These are phyloP conservation scores for Fabrea salina DNA, from an alignment of 169 alveolate genomes.

Conservation along the genomic window DNA sequence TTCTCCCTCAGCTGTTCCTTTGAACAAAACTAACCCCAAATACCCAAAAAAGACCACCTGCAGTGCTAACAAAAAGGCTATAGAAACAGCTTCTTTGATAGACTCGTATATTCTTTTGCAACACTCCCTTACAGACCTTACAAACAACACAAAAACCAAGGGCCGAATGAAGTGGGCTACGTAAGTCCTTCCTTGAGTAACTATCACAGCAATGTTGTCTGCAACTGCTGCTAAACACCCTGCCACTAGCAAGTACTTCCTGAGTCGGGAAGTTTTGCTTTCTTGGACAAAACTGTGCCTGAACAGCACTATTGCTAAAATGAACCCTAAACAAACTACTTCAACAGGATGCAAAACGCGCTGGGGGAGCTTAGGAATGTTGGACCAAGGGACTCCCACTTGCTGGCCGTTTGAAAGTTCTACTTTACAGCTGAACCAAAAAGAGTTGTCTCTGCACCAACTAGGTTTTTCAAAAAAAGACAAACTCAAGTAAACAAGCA, in stretches of 20 bases:
- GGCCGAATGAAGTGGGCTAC: not conserved
- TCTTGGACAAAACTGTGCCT: not conserved
- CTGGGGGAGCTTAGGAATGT: not conserved
- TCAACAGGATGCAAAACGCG: not conserved
- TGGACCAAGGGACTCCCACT: not conserved
- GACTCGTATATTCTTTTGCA: not conserved
- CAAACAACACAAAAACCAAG: not conserved
- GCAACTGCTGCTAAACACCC: not conserved
- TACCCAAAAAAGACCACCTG: conserved; percentile 40
- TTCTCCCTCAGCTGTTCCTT: conserved; percentile 42
- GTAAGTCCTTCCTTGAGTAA: not conserved
- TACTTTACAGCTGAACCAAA: not conserved
- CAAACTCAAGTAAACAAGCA: conserved; percentile 4
- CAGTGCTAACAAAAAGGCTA: conserved; percentile 3
- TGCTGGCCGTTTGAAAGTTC: not conserved
- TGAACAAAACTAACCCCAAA: conserved; percentile 33
- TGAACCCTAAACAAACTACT: not conserved
- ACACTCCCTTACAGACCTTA: not conserved
- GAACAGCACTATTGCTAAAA: not conserved
- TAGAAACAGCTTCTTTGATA: not conserved
- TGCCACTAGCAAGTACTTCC: not conserved
- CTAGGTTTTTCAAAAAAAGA: conserved; percentile 42
- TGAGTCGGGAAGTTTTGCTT: not conserved
- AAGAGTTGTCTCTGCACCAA: conserved; percentile 34
- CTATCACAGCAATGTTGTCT: not conserved